phyloP scores from a whole-genome alignment of 257 asterid species.

The Thymus mandschuricus region DNA sequence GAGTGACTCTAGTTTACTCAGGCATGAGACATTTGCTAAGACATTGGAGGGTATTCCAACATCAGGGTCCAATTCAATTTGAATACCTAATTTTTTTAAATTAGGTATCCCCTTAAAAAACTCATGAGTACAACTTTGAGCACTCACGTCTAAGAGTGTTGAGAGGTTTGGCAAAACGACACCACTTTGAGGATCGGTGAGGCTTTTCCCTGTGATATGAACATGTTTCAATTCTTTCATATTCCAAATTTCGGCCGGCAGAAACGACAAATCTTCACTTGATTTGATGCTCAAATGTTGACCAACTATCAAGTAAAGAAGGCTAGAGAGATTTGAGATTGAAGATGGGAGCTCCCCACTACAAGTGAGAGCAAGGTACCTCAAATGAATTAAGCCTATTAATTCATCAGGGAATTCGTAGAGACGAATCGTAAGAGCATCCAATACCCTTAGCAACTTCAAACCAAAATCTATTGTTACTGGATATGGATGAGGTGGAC shows the following conservation, averaged over 20 bases:
- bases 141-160: slow-evolving; percentile 8
- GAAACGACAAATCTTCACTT: neutral
- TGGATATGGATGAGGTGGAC: slow-evolving; percentile 1
- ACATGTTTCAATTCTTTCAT: slow-evolving; percentile 30
- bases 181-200: neutral
- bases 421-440: slow-evolving; percentile 12
- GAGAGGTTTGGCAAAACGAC: slow-evolving; percentile 13
- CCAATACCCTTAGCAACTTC: slow-evolving; percentile 25
- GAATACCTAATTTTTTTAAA: slow-evolving; percentile 21
- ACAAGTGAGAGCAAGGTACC: slow-evolving; percentile 22
- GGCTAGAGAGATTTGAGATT: slow-evolving; percentile 14
- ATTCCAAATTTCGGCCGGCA: slow-evolving; percentile 17
- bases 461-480: neutral
- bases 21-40: slow-evolving; percentile 1
- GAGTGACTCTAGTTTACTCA: slow-evolving; percentile 8
- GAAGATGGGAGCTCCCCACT: neutral
- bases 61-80: neutral
- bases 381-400: neutral
- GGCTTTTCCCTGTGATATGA: neutral
- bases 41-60: neutral
- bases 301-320: slow-evolving; percentile 13
- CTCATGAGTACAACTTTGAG: neutral
- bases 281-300: neutral
- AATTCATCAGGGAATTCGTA: slow-evolving; percentile 3
- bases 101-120: slow-evolving; percentile 9